These are phyloP conservation scores for Rhynchospora breviuscula DNA, from an alignment of 176 grass and related monocot genomes.

Conservation along the genomic window DNA sequence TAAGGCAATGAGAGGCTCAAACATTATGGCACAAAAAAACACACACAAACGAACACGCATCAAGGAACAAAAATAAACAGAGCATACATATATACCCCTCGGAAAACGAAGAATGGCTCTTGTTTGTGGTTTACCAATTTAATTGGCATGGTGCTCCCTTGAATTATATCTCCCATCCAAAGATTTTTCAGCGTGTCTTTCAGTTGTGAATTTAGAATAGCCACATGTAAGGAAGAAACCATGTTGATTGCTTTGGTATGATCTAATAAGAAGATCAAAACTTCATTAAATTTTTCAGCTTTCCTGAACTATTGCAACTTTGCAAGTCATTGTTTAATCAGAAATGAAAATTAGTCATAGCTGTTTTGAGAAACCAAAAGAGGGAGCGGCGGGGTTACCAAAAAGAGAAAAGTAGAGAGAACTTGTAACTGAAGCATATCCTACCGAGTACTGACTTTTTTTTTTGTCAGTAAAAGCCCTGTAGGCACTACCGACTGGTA, in stretches of 20 bases:
- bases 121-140: constrained; percentile 61
- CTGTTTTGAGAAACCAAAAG: neutral
- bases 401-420: neutral
- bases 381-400: too few relatives aligned
- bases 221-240: constrained; percentile 57
- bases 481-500: neutral
- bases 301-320: neutral
- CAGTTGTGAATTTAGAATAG: constrained; percentile 65
- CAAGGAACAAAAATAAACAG: neutral
- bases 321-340: neutral
- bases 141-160: constrained; percentile 32
- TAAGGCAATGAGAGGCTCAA: neutral
- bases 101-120: constrained; percentile 90
- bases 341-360: neutral
- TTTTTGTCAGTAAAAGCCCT: too few relatives aligned
- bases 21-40: neutral
- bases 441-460: neutral
- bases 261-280: constrained; percentile 29
- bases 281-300: neutral
- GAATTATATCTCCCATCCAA: constrained; percentile 21
- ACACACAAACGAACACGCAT: neutral
- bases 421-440: neutral
- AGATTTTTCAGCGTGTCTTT: constrained; percentile 52
- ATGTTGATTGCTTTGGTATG: constrained; percentile 44
- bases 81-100: constrained; percentile 32